These are phyloP conservation scores for Starmerella stellata DNA, from an alignment of 805 yeast species.

Conservation along the genomic window DNA sequence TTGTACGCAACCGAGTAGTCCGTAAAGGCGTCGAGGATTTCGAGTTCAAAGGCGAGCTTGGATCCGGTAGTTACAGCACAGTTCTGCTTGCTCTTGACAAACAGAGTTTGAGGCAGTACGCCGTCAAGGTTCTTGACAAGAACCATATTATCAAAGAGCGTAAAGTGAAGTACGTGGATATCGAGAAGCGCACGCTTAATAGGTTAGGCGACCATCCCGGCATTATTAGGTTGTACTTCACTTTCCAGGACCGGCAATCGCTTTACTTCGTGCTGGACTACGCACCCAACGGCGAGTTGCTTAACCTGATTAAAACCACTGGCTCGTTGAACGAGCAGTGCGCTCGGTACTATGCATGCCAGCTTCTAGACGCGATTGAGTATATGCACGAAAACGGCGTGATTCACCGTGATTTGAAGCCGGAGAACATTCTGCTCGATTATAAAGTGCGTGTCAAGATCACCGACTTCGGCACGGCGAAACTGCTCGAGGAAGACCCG, in stretches of 20 bases:
- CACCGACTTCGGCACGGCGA: slow-evolving; percentile 98
- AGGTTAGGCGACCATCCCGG: slow-evolving; percentile 88
- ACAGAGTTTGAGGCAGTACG: slow-evolving; percentile 58
- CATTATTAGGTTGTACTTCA: slow-evolving; percentile 73
- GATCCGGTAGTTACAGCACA: slow-evolving; percentile 92
- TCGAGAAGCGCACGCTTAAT: slow-evolving; percentile 79
- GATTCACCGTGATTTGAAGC: slow-evolving; percentile 85
- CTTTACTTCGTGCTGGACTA: slow-evolving; percentile 83
- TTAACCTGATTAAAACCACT: slow-evolving; percentile 42
- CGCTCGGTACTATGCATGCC: slow-evolving; percentile 64
- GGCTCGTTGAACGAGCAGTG: slow-evolving; percentile 65
- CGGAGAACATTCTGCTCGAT: slow-evolving; percentile 76
- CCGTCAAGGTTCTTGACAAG: slow-evolving; percentile 80
- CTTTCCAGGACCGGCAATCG: slow-evolving; percentile 81
- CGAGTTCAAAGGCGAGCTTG: slow-evolving; percentile 70
- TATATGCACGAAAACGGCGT: slow-evolving; percentile 82
- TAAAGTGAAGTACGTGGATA: slow-evolving; percentile 87
- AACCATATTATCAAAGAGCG: slow-evolving; percentile 85
- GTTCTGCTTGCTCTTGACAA: slow-evolving; percentile 74
- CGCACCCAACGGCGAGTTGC: slow-evolving; percentile 88
- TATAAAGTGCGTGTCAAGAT: slow-evolving; percentile 75
- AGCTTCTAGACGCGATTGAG: slow-evolving; percentile 74
- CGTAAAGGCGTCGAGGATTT: slow-evolving; percentile 59
- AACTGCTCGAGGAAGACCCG: slow-evolving; percentile 32
- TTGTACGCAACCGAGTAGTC: slow-evolving; percentile 33